Evolutionary conservation across 768 basidiomycete species (phyloP), one percentile per base, ranked within the genome.

Genomic region (Exidia glandulosa): DNA sequence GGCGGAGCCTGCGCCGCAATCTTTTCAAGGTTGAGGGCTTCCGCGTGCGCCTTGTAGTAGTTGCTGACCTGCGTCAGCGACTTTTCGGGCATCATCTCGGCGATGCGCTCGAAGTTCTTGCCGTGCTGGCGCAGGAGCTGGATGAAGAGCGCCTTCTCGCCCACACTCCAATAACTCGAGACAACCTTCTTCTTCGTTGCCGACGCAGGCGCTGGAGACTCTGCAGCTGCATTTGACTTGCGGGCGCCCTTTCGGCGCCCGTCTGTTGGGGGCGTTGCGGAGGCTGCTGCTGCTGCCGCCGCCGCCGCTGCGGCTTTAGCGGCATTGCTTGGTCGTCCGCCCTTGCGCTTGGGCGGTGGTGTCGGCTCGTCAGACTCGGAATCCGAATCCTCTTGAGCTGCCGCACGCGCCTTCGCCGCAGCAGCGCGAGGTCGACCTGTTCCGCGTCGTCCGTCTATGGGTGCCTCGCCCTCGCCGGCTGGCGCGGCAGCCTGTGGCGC

Each of bases 181-280:
- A 30, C 30, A 60, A 83, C 83, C 76, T 74, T 83, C 84, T 65
- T 90, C 88, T 34, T 83, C 81, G 9, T 81, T 82, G 81, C 86
- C 87, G 88, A 55, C 79, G 78, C 37, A 69, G 72, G 31, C 68
- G 75, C 54, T 75, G 67, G 7, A n/a, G n/a, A n/a, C n/a, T n/a
- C n/a, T n/a, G n/a, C n/a, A n/a, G n/a, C n/a, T n/a, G 68, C 63
- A 58, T 63, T 58, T 59, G 61, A 68, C 67, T 67, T 70, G 59
- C 66, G 65, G 31, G 63, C 47, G 23, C 61, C 50, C 7, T 62
- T 19, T 34, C 71, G 69, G 9, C 64, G 64, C 55, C 65, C 70
- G 45, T 70, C 69, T 19, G 63, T 59, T 57, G 66, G 64, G 50
- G 64, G 66, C 27, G 68, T 64, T 45, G 67, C 66, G 45, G 62